Evolutionary conservation across 208 protist species (phyloP).

Genomic region (Willaertia magna): DNA sequence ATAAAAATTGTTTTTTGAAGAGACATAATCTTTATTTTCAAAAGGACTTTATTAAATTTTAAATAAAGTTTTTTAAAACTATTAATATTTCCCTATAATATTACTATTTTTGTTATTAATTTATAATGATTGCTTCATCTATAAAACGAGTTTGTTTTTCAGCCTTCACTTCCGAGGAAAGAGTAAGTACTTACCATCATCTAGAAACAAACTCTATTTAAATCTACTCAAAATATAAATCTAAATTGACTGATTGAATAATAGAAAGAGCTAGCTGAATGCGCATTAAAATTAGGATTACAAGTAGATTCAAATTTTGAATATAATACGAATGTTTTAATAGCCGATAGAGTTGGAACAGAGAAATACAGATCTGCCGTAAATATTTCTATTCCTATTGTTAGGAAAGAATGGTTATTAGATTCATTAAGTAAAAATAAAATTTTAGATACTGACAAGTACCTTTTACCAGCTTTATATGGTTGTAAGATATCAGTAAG

Average conservation of each 20-base stretch:
- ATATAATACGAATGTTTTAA: not conserved
- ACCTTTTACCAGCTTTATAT: not conserved
- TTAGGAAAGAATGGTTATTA: not conserved
- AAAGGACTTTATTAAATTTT: too few species aligned
- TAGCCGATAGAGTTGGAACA: not conserved
- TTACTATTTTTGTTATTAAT: too few species aligned
- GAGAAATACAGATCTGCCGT: not conserved
- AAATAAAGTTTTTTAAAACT: too few species aligned
- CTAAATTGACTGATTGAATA: not conserved
- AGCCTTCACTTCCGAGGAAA: not conserved
- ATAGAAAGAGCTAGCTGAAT: not conserved
- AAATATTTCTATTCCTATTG: not conserved
- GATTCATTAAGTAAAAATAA: not conserved
- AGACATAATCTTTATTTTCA: too few species aligned
- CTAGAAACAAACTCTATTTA: too few species aligned
- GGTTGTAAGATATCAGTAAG: not conserved
- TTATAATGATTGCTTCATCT: not conserved
- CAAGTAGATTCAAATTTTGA: not conserved
- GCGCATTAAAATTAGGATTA: not conserved
- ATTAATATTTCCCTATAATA: too few species aligned
- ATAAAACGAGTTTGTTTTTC: not conserved
- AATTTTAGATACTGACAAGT: not conserved
- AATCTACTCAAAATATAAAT: too few species aligned
- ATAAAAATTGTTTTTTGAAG: too few species aligned
- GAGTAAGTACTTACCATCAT: not conserved